phyloP scores from a whole-genome alignment of 495 filamentous ascomycete species.

The Xylaria palmicola region DNA sequence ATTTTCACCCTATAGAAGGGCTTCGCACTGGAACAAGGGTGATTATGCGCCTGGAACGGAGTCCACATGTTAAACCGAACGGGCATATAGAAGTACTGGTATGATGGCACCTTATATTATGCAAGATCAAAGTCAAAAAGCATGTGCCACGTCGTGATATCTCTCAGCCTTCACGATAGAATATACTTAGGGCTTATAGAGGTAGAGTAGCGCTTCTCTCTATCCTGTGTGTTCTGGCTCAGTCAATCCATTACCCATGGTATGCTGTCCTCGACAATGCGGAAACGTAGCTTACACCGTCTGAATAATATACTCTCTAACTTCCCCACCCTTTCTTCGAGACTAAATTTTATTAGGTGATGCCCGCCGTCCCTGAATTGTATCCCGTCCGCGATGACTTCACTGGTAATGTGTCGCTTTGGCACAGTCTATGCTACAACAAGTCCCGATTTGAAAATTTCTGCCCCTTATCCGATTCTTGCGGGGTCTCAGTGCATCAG shows the following conservation, averaged over 20 bases:
- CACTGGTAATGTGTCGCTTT: background rate
- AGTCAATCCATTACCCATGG: background rate
- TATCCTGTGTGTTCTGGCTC: background rate
- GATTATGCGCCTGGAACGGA: too few relatives aligned
- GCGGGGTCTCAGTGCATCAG: background rate
- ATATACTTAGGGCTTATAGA: background rate
- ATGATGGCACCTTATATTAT: too few relatives aligned
- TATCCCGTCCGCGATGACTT: background rate
- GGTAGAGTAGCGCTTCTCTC: background rate
- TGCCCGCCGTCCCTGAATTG: background rate
- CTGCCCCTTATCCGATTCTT: background rate
- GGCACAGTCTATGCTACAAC: constrained; percentile 4
- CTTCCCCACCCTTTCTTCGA: background rate
- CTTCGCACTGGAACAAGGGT: too few relatives aligned
- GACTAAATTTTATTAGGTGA: background rate
- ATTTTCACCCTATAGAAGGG: too few relatives aligned
- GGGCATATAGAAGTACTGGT: too few relatives aligned
- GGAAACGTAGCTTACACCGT: constrained; percentile 1
- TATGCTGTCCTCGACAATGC: too few relatives aligned
- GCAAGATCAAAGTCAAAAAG: too few relatives aligned
- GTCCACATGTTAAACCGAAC: too few relatives aligned
- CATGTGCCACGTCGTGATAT: too few relatives aligned
- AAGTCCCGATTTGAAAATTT: constrained; percentile 4
- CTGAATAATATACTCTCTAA: background rate
- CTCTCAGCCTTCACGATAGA: too few relatives aligned